Percentiles rank a stretch among this genome's conserved stretches.
phyloP scores from a whole-genome alignment of 2,329 filamentous ascomycete genomes.

The Diplodia sapinea region DNA sequence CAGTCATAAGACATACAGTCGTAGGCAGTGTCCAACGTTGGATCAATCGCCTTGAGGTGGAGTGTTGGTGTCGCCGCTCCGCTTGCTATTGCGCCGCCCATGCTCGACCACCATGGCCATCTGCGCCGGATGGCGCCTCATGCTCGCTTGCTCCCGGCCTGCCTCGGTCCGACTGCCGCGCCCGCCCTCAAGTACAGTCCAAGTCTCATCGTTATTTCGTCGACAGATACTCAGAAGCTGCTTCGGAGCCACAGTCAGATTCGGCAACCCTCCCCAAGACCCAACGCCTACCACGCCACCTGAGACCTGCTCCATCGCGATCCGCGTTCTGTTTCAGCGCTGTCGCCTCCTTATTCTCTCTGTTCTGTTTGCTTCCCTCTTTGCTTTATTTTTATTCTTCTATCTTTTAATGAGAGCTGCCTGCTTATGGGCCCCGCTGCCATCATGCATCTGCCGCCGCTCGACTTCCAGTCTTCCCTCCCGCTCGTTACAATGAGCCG shows the following conservation, averaged over 20 bases:
- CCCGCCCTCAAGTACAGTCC: slow-evolving; percentile 15
- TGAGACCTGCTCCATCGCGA: slow-evolving; percentile 4
- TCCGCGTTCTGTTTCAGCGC: slow-evolving; percentile 10
- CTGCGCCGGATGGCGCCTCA: neutral
- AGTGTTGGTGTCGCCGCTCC: no score
- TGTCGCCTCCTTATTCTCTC: neutral
- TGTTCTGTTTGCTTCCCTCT: neutral
- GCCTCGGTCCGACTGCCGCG: slow-evolving; percentile 26
- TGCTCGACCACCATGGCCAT: neutral
- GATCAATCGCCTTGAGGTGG: no score
- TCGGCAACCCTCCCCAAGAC: slow-evolving; percentile 4
- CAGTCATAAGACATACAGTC: no score
- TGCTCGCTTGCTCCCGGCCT: slow-evolving; percentile 15
- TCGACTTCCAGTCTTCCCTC: slow-evolving; percentile 42
- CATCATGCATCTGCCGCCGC: slow-evolving; percentile 44
- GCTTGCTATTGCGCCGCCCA: neutral
- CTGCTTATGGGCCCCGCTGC: slow-evolving; percentile 11
- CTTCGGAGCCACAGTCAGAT: slow-evolving; percentile 10
- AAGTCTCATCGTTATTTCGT: slow-evolving; percentile 16
- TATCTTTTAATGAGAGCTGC: neutral
- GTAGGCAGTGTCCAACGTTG: no score
- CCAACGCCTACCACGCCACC: slow-evolving; percentile 5
- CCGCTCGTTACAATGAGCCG: slow-evolving; percentile 45
- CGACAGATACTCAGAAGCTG: slow-evolving; percentile 1
- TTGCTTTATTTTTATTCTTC: neutral